Percentiles rank a stretch among this genome's conserved stretches.
Conservation (phyloP, 2,329 filamentous ascomycete genomes). For the Daldinia sp. region DNA sequence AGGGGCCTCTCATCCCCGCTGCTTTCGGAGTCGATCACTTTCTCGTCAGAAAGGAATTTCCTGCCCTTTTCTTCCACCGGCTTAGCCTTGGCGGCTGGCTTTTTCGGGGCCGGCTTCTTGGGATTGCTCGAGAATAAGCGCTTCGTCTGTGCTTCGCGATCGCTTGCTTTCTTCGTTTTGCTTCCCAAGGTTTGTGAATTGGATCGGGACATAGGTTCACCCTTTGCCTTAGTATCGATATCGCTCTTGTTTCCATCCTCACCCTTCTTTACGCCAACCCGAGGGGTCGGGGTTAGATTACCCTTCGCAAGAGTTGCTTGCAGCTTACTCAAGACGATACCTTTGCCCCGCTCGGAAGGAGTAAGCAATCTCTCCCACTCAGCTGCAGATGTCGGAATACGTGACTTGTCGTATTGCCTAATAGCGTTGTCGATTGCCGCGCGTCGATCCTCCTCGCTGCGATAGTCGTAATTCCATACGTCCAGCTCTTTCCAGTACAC, state of each 20-base stretch:
- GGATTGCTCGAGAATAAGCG: conserved; percentile 56
- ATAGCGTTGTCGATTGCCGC: conserved; percentile 68
- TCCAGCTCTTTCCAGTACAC: conserved; percentile 70
- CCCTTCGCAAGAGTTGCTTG: conserved; percentile 66
- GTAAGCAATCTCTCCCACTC: conserved; percentile 70
- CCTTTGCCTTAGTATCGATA: conserved; percentile 48
- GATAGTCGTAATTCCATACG: conserved; percentile 69
- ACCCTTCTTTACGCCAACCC: conserved; percentile 58
- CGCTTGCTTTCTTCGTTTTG: conserved; percentile 65
- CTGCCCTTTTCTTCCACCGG: conserved; percentile 51
- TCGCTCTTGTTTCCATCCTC: conserved; percentile 59
- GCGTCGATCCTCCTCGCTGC: conserved; percentile 62
- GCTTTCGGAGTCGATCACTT: conserved; percentile 64
- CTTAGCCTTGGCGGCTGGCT: conserved; percentile 56
- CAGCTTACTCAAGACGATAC: conserved; percentile 68
- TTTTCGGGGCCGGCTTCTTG: conserved; percentile 53
- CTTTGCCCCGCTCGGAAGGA: conserved; percentile 65
- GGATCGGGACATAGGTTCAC: conserved; percentile 59
- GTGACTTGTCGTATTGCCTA: conserved; percentile 65
- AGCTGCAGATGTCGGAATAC: conserved; percentile 62
- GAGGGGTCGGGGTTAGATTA: conserved; percentile 56
- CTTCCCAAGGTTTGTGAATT: conserved; percentile 59
- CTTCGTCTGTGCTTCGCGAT: conserved; percentile 65
- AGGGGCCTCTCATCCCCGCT: conserved; percentile 60
- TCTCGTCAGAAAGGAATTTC: conserved; percentile 62